Evolutionary conservation across 768 basidiomycete species (phyloP).

Genomic region (Pholiota conissans): DNA sequence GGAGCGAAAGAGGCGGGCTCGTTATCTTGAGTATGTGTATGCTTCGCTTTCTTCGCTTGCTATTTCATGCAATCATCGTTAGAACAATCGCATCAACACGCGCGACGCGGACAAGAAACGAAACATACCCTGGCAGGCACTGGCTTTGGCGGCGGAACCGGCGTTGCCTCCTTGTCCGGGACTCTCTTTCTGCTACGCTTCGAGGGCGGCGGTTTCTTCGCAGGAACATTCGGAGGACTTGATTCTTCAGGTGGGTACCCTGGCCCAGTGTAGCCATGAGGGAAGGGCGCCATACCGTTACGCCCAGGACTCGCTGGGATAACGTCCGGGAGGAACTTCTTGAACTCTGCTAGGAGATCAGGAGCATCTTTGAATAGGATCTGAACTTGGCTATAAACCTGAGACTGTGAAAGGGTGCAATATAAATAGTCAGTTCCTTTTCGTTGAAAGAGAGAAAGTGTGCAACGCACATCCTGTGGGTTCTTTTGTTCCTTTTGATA

Average conservation of each 20-base stretch:
- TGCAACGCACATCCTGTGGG: conserved; percentile 61
- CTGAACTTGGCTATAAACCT: conserved; percentile 82
- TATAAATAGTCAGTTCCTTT: not conserved
- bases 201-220: conserved; percentile 44
- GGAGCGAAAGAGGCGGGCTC: conserved; percentile 56
- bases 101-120: not conserved
- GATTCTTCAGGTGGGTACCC: conserved; percentile 32
- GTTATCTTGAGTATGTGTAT: conserved; percentile 58
- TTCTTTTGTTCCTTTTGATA: conserved; percentile 84
- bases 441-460: not conserved
- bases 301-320: conserved; percentile 40
- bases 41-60: conserved; percentile 65
- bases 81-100: not conserved
- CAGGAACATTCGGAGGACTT: conserved; percentile 36
- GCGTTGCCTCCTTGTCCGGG: conserved; percentile 68
- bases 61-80: conserved; percentile 10
- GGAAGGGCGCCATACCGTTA: conserved; percentile 48
- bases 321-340: conserved; percentile 75
- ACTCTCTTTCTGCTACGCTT: conserved; percentile 61
- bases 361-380: conserved; percentile 79
- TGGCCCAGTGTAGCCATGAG: conserved; percentile 37
- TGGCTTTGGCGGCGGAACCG: conserved; percentile 52
- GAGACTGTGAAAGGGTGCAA: conserved; percentile 42
- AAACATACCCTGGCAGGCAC: conserved; percentile 34
- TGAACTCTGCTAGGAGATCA: conserved; percentile 80